Evolutionary conservation across 2,329 filamentous ascomycete genomes (phyloP).

Genomic region (Trichophyton equinum): DNA sequence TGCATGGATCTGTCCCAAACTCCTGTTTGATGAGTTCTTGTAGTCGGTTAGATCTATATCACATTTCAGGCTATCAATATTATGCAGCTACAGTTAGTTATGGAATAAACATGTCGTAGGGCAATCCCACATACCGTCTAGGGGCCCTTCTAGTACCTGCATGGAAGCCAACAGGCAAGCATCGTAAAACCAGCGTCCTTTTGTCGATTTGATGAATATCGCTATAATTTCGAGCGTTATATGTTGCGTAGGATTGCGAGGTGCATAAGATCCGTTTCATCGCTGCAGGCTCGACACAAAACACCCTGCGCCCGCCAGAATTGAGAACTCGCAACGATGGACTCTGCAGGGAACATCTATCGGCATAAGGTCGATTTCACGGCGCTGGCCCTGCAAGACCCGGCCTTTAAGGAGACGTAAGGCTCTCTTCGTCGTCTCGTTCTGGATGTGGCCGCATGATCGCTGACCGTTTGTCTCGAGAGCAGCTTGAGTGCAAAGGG

Average conservation of each 20-base stretch:
- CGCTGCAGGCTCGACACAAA: neutral
- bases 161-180: neutral
- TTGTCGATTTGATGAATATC: no score
- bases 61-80: neutral
- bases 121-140: neutral
- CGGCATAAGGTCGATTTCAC: slow-evolving; percentile 50
- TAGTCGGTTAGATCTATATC: no score
- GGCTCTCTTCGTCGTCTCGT: slow-evolving; percentile 15
- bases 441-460: slow-evolving; percentile 14
- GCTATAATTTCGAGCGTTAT: no score
- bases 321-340: slow-evolving; percentile 18
- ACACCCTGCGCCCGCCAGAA: neutral
- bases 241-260: no score
- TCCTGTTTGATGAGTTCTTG: neutral
- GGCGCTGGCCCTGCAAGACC: slow-evolving; percentile 45
- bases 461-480: neutral
- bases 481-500: slow-evolving; percentile 41
- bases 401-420: slow-evolving; percentile 47
- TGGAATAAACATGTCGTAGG: neutral
- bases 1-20: neutral
- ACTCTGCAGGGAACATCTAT: slow-evolving; percentile 37
- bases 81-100: neutral
- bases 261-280: neutral
- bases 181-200: no score
- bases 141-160: neutral